Evolutionary conservation across 75 land plant genomes (phyloP), one percentile per base, ranked within the genome.

Genomic region (Azolla pinnata): DNA sequence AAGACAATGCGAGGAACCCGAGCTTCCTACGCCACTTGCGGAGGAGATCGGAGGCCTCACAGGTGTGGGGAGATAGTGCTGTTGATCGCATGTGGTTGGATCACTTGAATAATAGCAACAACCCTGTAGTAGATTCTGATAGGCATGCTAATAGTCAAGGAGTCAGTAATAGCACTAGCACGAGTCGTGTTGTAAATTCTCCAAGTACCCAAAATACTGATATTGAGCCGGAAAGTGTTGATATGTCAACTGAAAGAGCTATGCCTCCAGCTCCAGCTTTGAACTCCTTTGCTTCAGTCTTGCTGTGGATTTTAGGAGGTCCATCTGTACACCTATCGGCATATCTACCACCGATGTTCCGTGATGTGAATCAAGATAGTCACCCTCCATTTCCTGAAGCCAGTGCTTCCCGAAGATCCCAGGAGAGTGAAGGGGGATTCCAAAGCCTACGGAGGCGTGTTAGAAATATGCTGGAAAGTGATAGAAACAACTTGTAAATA

Each of bases 271-370:
- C 24, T 20, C 7, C 69, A 69, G 34, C 59, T 68, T 18, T 75
- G 59, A 74, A 70, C 40, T 69, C 85, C 7, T 59, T 82, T 31
- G 70, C 78, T 46, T 85, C 89, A 1, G 38, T 85, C 16, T 55
- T 85, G 63, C 60, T 85, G 10, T 82, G 83, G 83, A 73, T 82
- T 30, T 47, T 85, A 31, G 89, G 89, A 2, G 83, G 73, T 35
- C 67, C 81, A 50, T 69, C 82, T 0, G 89, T 82, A 33, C 60
- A 82, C 29, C 45, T 73, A 29, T 69, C 74, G 47, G 75, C 88
- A 21, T 79, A 72, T 21, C 70, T 82, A 40, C 79, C 88, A 5
- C 40, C n/a, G n/a, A n/a, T n/a, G n/a, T n/a, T n/a, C n/a, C n/a
- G n/a, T n/a, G n/a, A n/a, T n/a, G n/a, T n/a, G n/a, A n/a, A n/a